Evolutionary conservation across 768 basidiomycete species (phyloP), one percentile per base, ranked within the genome.

Genomic region (Agaricus sinodeliciosus): DNA sequence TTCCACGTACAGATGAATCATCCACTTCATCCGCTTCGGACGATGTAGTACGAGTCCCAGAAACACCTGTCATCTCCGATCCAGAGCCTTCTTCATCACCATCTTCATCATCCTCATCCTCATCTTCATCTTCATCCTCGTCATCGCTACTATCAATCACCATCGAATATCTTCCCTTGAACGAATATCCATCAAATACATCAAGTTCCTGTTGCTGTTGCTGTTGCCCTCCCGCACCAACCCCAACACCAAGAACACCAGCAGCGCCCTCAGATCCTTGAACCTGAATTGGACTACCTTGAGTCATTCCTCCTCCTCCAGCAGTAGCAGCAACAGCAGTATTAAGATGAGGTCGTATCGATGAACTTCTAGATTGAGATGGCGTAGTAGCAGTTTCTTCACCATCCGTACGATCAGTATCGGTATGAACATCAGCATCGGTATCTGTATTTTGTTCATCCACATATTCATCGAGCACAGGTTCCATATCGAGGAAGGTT

Each of bases 401-500:
- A 35, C 82, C 85, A 60, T 90, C 87, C 0, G 78, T 85, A 46
- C 80, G 76, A 57, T 87, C 87, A 7, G 76, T 75, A 59, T 89
- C 87, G 0, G 85, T 87, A 16, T 82, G 77, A 19, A 78, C 80
- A 56, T 85, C 84, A 59, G 43, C 43, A 45, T 45, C 49, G 8
- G 80, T 80, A 63, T 87, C 87, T 4, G 19, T 27, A 22, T 84
- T 87, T 22, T 50, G 39, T 41, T 84, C 85, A 60, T 80, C 76
- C 55, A 75, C 52, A 37, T 59, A 77, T 48, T 88, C 87, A 58
- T 94, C 89, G 56, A 98, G 82, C 44, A 90, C 85, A 19, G 94
- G 91, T 58, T 88, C 86, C 90, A 98, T 95, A 64, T 90, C 90
- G 55, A 98, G 78, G 82, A 96, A 98, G 37, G 90, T 85, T 57